Conservation (phyloP, 192 early-diverging fungal species). For the Gorgonomyces haynaldii region DNA sequence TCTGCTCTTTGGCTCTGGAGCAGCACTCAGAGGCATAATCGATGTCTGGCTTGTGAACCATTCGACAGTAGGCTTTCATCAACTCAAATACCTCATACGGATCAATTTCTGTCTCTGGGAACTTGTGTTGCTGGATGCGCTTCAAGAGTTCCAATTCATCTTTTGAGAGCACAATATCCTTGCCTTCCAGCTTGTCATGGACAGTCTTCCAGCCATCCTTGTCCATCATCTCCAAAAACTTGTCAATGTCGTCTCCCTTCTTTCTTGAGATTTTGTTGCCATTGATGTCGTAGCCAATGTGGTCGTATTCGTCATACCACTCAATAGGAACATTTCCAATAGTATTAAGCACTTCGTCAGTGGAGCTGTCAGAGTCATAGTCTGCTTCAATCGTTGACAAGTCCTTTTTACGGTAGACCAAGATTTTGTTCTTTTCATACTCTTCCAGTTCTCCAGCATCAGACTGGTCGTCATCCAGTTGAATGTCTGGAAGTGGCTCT, state of each 20-base stretch:
- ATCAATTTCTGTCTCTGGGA: slow-evolving; percentile 76
- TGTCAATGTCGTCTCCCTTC: slow-evolving; percentile 85
- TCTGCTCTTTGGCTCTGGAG: slow-evolving; percentile 89
- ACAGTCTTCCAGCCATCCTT: slow-evolving; percentile 63
- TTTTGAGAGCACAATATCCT: slow-evolving; percentile 72
- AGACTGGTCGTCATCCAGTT: slow-evolving; percentile 14
- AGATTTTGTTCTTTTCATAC: slow-evolving; percentile 5
- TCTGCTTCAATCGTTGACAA: slow-evolving; percentile 80
- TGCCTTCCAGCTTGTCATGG: slow-evolving; percentile 66
- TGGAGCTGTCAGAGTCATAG: slow-evolving; percentile 88
- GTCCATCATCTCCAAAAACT: slow-evolving; percentile 84
- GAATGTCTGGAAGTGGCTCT: slow-evolving; percentile 14
- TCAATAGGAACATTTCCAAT: slow-evolving; percentile 93
- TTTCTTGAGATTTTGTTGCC: slow-evolving; percentile 83
- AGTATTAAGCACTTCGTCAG: slow-evolving; percentile 80
- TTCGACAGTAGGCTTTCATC: slow-evolving; percentile 67
- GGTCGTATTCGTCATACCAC: slow-evolving; percentile 95
- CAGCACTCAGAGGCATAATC: slow-evolving; percentile 69
- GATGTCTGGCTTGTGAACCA: slow-evolving; percentile 84
- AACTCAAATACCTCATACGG: slow-evolving; percentile 52
- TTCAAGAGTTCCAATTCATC: slow-evolving; percentile 91
- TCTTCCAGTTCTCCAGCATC: slow-evolving; percentile 6
- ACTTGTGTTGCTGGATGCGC: slow-evolving; percentile 65
- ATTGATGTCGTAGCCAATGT: slow-evolving; percentile 91
- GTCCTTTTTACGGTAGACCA: slow-evolving; percentile 8